Evolutionary conservation across 345 rosid species (phyloP), one percentile per base, ranked within the genome.

Genomic region (Orychophragmus violaceus): DNA sequence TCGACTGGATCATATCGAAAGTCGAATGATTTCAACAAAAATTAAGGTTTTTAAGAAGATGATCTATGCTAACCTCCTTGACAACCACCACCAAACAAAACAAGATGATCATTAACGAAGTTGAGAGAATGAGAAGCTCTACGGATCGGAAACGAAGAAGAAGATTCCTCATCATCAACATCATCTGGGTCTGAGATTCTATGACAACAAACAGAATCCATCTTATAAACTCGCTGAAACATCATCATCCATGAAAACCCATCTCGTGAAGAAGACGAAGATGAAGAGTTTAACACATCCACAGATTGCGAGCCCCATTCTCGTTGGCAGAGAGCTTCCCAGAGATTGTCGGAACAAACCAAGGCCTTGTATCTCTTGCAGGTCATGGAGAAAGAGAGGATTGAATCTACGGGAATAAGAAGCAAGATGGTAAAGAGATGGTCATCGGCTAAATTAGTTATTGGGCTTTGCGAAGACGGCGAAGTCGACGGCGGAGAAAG

Each of bases 111-210:
- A 60, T 89, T 85, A 27, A 90, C 89, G 52, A 90, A 88, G 62
- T 88, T 85, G 80, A 94, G 89, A 62, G 95, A 87, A 84, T 94
- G 99, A 66, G 99, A 94, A 36, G 99, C 99, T 62, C 99, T 83
- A 14, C 92, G 88, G 58, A 69, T 62, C 7, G 96, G 99, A 14
- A 85, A 48, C 59, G 64, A 23, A 23, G 76, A 25, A 28, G 76
- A 79, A 37, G 81, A 66, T 16, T 63, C 75, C 27, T 39, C 79
- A 4, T 8, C 57, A 1, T 25, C 59, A n/a, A n/a, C n/a, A 44
- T 24, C 62, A 32, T 67, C 69, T 62, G 71, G 66, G 73, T 82
- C 78, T 14, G 81, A 51, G 35, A 90, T 82, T 46, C 64, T 78
- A 37, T 70, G 84, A 78, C 92, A 88, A 28, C 74, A 62, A 49